A percentile compares a stretch with the other conserved stretches of the same genome.
Evolutionary conservation across 1,284 basidiomycete genomes (phyloP).

Genomic region (Fomes fomentarius): DNA sequence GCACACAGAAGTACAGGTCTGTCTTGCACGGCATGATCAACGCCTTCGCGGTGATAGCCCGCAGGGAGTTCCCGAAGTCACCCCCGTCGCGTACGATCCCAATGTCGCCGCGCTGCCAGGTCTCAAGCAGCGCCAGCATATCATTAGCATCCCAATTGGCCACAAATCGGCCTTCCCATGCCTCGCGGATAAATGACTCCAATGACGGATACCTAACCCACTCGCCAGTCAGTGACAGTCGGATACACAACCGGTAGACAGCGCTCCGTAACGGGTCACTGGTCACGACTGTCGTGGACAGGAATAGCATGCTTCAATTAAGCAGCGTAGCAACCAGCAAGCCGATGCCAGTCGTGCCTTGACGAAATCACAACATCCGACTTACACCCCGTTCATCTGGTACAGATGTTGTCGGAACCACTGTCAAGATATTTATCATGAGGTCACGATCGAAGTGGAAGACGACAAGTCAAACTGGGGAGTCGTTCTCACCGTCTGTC

Average conservation of each 20-base stretch:
- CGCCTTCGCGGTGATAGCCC: conserved; percentile 43
- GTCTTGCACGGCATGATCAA: conserved; percentile 63
- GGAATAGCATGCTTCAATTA: not conserved
- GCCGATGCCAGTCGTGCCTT: not conserved
- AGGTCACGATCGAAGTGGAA: not conserved
- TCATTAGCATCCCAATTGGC: conserved; percentile 45
- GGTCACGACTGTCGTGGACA: conserved; percentile 33
- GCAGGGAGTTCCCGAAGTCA: conserved; percentile 26
- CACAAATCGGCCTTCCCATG: conserved; percentile 40
- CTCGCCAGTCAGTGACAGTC: not conserved
- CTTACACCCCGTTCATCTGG: conserved; percentile 35
- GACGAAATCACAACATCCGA: not conserved
- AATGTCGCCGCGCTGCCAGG: conserved; percentile 45
- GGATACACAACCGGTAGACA: no score
- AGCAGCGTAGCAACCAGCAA: not conserved
- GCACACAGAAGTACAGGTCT: conserved; percentile 60
- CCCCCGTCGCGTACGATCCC: conserved; percentile 32
- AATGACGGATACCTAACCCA: conserved; percentile 35
- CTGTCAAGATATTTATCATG: conserved; percentile 23
- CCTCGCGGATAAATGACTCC: conserved; percentile 35
- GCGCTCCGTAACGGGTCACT: not conserved
- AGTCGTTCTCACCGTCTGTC: conserved; percentile 36
- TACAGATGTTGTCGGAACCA: conserved; percentile 41
- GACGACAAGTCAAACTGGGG: not conserved
- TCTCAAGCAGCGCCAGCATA: conserved; percentile 40